Percentiles rank a stretch among this genome's conserved stretches.
These are phyloP conservation scores for Sutorius australiensis DNA, from an alignment of 768 basidiomycete species.

Conservation along the genomic window DNA sequence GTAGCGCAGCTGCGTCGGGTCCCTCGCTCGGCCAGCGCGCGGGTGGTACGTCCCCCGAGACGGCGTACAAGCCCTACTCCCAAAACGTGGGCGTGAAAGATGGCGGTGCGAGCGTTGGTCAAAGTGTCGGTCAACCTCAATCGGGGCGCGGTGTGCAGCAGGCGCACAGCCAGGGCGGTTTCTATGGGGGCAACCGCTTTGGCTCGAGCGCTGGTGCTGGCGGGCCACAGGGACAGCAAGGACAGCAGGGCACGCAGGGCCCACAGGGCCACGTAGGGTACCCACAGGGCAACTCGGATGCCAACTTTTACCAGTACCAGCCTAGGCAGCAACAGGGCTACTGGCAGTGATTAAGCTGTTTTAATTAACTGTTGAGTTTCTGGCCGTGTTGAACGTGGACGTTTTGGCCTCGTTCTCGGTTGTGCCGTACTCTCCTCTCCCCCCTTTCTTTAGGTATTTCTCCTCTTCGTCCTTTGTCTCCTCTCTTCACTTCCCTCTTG, in stretches of 20 bases:
- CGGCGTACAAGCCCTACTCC: constrained; percentile 72
- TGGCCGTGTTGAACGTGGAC: neutral
- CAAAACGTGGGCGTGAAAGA: constrained; percentile 54
- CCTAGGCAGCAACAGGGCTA: constrained; percentile 61
- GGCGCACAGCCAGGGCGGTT: constrained; percentile 40
- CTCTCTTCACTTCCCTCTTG: constrained; percentile 2
- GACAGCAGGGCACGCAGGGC: constrained; percentile 33
- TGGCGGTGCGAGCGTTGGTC: constrained; percentile 43
- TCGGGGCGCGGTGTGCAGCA: constrained; percentile 36
- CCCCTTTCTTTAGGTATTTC: constrained; percentile 4
- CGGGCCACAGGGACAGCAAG: constrained; percentile 48
- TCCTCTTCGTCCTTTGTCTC: constrained; percentile 1
- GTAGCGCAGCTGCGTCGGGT: constrained; percentile 39
- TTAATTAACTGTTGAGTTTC: constrained; percentile 6
- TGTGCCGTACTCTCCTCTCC: constrained; percentile 5
- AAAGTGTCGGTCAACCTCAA: no score
- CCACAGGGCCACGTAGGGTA: constrained; percentile 46
- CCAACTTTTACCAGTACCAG: constrained; percentile 70
- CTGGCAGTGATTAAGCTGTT: constrained; percentile 37
- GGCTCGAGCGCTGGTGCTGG: constrained; percentile 40
- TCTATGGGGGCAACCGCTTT: constrained; percentile 45
- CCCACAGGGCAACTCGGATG: constrained; percentile 55
- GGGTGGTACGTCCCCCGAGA: constrained; percentile 61
- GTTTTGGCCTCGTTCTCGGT: constrained; percentile 2
- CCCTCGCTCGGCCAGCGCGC: constrained; percentile 42